Evolutionary conservation across 345 rosid species (phyloP).

Genomic region (Nephelium lappaceum): DNA sequence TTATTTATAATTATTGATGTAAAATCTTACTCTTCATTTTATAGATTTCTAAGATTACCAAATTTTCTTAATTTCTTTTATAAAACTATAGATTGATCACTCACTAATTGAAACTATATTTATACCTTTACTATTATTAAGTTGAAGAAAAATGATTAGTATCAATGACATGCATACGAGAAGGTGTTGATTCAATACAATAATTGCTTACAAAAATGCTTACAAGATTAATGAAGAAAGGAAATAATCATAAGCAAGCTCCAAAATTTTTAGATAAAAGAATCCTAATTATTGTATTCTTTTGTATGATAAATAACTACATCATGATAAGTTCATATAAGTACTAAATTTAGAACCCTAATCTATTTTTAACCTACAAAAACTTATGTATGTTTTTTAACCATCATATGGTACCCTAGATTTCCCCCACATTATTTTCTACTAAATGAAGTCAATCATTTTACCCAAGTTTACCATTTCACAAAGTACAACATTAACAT

Average conservation of each 20-base stretch:
- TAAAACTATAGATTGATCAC: background rate
- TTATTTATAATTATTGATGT: too few relatives aligned
- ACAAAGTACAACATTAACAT: constrained; percentile 18
- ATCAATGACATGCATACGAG: background rate
- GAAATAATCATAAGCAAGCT: background rate
- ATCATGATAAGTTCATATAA: constrained; percentile 1
- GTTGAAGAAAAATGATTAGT: background rate
- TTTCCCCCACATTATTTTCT: constrained; percentile 5
- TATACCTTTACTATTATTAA: background rate
- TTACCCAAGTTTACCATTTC: constrained; percentile 7
- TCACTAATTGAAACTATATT: background rate
- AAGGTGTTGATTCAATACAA: background rate
- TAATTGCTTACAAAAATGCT: background rate
- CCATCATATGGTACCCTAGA: constrained; percentile 15
- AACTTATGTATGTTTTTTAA: background rate
- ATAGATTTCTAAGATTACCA: background rate
- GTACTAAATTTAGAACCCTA: background rate
- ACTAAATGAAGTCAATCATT: constrained; percentile 12
- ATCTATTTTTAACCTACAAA: background rate
- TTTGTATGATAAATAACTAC: constrained; percentile 13
- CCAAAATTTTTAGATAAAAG: background rate
- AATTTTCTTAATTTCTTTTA: background rate
- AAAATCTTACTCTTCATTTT: too few relatives aligned
- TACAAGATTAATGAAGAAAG: background rate
- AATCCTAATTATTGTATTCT: constrained; percentile 12